Base-by-base conservation (phyloP, 805 yeast genomes). In the Ogataea trehaloabstinens region DNA sequence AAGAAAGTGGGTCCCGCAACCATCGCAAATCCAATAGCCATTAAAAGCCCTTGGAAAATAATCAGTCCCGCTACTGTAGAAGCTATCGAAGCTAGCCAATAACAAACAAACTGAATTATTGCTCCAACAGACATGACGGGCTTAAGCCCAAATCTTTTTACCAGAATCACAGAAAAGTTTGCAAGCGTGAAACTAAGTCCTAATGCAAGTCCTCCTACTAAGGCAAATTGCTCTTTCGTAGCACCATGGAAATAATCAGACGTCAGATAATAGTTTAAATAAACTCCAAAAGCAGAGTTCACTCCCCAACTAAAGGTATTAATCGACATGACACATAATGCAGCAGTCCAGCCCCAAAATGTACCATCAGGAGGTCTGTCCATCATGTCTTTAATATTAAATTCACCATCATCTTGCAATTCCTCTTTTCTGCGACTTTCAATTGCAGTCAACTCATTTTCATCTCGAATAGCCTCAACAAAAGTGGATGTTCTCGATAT, bases 141-240 rank as follows among this genome's bases (percentile, higher is more conserved):
- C 49, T 67, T 71, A 42, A 74, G 60, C 0, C 87, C 83, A 44
- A 76, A 63, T 10, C 77, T 46, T 43, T 71, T 68, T 49, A 72
- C 69, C 5, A 73, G 43, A 1, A 78, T 48, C 40, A 73, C 63
- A 0, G 74, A 71, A 13, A 80, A 44, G 4, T 95, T 93, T 31
- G 86, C 64, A 38, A 78, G 59, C 45, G 73, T 60, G 54, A 83
- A 82, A 16, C 85, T 84, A 38, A 80, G 58, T 22, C 70, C 71
- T 13, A 75, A 63, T 0, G 71, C 64, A 5, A 78, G 34, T 1
- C 84, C 82, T 16, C 82, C 82, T 43, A 79, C 67, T 28, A 75
- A 45, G 3, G 83, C 81, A 55, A 62, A 80, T 38, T 74, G 77
- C 28, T 69, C 70, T 44, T 67, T 63, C 8, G 70, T 58, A 0